Conservation (phyloP, 1,284 basidiomycete species). For the Phaffia rhodozyma region DNA sequence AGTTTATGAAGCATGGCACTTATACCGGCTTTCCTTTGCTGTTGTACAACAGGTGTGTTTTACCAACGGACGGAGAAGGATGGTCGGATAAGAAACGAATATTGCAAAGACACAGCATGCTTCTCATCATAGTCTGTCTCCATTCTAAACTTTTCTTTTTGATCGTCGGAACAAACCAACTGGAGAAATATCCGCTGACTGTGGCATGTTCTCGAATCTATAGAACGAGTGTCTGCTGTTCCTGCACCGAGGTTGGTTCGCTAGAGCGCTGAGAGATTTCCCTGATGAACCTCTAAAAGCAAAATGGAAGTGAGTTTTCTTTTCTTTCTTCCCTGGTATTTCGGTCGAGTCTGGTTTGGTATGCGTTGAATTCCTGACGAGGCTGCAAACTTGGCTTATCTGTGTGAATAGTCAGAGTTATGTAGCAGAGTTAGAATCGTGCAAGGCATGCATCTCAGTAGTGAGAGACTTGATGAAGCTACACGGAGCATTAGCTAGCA, state of each 20-base stretch:
- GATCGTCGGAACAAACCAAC: background rate
- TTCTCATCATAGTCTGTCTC: too few species aligned
- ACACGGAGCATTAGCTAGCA: background rate
- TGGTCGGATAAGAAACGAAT: too few species aligned
- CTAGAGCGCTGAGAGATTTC: constrained; percentile 13
- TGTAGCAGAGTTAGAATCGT: constrained; percentile 16
- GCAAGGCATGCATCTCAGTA: constrained; percentile 12
- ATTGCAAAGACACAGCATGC: too few species aligned
- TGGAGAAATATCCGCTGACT: background rate
- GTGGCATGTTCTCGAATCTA: too few species aligned
- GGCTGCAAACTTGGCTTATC: too few species aligned
- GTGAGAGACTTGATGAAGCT: constrained; percentile 2
- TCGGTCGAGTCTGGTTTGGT: too few species aligned
- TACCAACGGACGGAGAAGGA: too few species aligned
- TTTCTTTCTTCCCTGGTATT: background rate
- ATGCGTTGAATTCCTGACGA: too few species aligned
- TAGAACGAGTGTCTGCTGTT: constrained; percentile 12
- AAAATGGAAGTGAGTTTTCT: background rate
- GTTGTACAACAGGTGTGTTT: too few species aligned
- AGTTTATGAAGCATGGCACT: background rate
- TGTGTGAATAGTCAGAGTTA: background rate
- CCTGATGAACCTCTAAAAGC: constrained; percentile 15
- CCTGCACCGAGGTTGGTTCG: constrained; percentile 17
- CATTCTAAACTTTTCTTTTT: too few species aligned
- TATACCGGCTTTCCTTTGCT: too few species aligned